Conservation (phyloP, 2,329 filamentous ascomycete genomes). For the Alternaria ventricosa region DNA sequence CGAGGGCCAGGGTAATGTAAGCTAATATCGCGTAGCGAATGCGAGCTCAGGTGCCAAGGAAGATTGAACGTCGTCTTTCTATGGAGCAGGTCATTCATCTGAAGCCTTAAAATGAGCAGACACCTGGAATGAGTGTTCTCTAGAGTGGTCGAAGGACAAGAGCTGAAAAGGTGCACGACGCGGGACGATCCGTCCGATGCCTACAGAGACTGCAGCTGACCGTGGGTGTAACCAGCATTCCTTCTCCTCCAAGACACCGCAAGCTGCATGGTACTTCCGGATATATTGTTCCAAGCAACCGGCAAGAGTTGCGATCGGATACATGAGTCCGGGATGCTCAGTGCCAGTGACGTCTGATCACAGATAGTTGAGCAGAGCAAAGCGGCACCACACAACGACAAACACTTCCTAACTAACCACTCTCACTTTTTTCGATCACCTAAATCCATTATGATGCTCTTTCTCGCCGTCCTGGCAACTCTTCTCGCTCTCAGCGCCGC, state of each 20-base stretch:
- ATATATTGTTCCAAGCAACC: neutral
- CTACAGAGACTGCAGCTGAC: neutral
- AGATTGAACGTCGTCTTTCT: conserved; percentile 3
- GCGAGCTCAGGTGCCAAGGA: conserved; percentile 13
- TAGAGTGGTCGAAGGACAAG: neutral
- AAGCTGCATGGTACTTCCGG: neutral
- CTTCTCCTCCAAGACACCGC: neutral
- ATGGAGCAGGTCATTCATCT: neutral
- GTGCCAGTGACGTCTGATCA: neutral
- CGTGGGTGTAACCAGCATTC: neutral
- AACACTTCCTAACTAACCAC: neutral
- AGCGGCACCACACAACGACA: neutral
- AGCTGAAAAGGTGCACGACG: neutral
- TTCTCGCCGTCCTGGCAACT: conserved; percentile 13
- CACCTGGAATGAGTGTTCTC: neutral
- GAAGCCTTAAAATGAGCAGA: neutral
- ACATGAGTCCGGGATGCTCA: neutral
- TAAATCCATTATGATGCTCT: conserved; percentile 20
- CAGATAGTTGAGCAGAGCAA: neutral
- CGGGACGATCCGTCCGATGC: neutral
- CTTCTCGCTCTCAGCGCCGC: conserved; percentile 18
- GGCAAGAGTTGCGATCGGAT: neutral
- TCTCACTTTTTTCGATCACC: neutral
- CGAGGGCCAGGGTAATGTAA: conserved; percentile 17
- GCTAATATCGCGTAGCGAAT: conserved; percentile 18